These are phyloP conservation scores for Meredithiella fracta DNA, from an alignment of 2,329 filamentous ascomycete species.

Conservation along the genomic window DNA sequence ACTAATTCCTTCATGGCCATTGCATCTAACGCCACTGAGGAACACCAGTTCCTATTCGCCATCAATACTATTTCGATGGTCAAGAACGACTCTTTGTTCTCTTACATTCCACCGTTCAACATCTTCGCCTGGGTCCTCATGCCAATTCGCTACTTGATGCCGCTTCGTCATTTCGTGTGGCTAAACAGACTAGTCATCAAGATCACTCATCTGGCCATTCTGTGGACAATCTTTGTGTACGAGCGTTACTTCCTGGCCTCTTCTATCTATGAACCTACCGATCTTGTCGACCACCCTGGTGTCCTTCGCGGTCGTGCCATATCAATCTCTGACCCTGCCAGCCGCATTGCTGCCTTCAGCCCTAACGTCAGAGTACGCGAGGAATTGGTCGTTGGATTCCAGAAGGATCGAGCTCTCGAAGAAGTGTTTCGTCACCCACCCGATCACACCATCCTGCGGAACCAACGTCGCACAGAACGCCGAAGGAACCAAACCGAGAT, in stretches of 20 bases:
- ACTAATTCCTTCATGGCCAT: constrained; percentile 95
- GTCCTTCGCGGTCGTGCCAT: constrained; percentile 33
- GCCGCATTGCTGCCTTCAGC: constrained; percentile 51
- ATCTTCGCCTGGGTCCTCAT: constrained; percentile 81
- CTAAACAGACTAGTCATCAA: constrained; percentile 88
- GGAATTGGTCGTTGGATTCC: constrained; percentile 73
- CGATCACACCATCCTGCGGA: constrained; percentile 43
- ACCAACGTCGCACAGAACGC: constrained; percentile 44
- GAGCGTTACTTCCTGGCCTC: constrained; percentile 65
- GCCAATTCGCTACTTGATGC: constrained; percentile 64
- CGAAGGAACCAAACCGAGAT: constrained; percentile 68
- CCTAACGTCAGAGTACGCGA: constrained; percentile 58
- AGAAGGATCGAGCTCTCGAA: constrained; percentile 78
- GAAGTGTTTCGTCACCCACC: constrained; percentile 73
- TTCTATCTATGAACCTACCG: constrained; percentile 64
- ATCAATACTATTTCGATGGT: constrained; percentile 97
- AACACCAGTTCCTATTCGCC: constrained; percentile 84
- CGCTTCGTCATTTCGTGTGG: constrained; percentile 65
- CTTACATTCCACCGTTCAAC: constrained; percentile 81
- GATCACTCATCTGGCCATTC: constrained; percentile 68
- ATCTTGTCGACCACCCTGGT: constrained; percentile 60
- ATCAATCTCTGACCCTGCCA: constrained; percentile 40
- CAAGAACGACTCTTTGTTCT: constrained; percentile 92
- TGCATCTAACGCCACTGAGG: constrained; percentile 81
- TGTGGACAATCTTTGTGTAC: constrained; percentile 77